phyloP scores from a whole-genome alignment of 2,329 filamentous ascomycete species.

The Penicillium sp. region DNA sequence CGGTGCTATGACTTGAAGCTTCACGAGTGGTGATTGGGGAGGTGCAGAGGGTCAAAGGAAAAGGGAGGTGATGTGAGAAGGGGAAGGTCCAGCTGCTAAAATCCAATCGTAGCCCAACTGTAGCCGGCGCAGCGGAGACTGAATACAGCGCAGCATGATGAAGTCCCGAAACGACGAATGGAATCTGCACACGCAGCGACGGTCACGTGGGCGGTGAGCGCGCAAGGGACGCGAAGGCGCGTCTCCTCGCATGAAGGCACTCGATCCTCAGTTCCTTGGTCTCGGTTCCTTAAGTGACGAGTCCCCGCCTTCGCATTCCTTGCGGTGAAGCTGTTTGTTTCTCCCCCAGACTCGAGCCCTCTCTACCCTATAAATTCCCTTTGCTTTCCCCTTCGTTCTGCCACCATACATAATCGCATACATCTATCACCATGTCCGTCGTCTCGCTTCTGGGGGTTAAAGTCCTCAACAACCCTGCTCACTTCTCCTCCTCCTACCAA shows the following conservation, averaged over 20 bases:
- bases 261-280: slow-evolving; percentile 7
- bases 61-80: not conserved
- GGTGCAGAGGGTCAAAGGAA: slow-evolving; percentile 1
- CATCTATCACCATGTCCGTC: slow-evolving; percentile 72
- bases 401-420: slow-evolving; percentile 12
- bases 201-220: slow-evolving; percentile 36
- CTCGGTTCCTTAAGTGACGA: slow-evolving; percentile 13
- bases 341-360: slow-evolving; percentile 4
- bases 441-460: slow-evolving; percentile 94
- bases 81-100: not conserved
- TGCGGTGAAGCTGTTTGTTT: slow-evolving; percentile 26
- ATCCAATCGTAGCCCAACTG: not conserved
- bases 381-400: slow-evolving; percentile 7
- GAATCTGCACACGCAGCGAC: slow-evolving; percentile 24
- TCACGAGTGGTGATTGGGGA: not conserved
- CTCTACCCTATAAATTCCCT: slow-evolving; percentile 16
- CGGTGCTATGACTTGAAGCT: not conserved
- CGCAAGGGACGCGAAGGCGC: slow-evolving; percentile 32
- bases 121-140: not conserved
- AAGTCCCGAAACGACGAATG: slow-evolving; percentile 6
- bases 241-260: slow-evolving; percentile 22
- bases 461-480: slow-evolving; percentile 94
- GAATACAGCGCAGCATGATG: not conserved
- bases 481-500: slow-evolving; percentile 88
- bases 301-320: slow-evolving; percentile 19